Evolutionary conservation across 2,329 filamentous ascomycete species (phyloP).

Genomic region (Neonectria faginata): DNA sequence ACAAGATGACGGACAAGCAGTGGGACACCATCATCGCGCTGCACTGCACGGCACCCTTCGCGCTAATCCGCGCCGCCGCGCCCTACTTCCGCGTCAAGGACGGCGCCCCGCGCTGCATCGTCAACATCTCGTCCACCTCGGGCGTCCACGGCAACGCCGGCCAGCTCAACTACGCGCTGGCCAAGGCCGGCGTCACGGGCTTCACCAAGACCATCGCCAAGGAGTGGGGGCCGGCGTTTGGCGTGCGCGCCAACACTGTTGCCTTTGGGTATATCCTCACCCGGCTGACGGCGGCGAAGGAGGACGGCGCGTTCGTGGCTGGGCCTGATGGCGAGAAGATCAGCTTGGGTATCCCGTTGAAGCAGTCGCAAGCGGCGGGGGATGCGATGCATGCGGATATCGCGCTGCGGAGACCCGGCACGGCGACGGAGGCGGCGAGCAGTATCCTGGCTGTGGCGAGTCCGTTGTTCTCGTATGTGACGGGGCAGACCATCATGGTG

Average conservation of each 20-base stretch:
- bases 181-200: conserved; percentile 85
- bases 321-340: conserved; percentile 82
- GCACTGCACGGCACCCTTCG: conserved; percentile 88
- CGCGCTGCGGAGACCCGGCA: conserved; percentile 80
- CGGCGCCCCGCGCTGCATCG: conserved; percentile 79
- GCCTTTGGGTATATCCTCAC: conserved; percentile 88
- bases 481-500: conserved; percentile 87
- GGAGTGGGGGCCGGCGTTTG: conserved; percentile 88
- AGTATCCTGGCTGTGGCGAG: conserved; percentile 83
- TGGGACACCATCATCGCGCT: conserved; percentile 89
- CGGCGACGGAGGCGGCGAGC: conserved; percentile 82
- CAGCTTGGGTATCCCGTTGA: conserved; percentile 77
- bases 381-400: conserved; percentile 73
- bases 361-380: conserved; percentile 60
- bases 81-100: conserved; percentile 91
- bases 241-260: conserved; percentile 84
- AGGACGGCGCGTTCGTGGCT: conserved; percentile 82
- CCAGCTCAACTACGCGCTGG: conserved; percentile 89
- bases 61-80: conserved; percentile 81
- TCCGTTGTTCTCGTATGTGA: conserved; percentile 86
- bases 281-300: conserved; percentile 84
- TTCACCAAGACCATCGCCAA: conserved; percentile 92
- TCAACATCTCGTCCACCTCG: conserved; percentile 86
- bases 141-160: conserved; percentile 89
- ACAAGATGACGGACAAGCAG: conserved; percentile 93